Evolutionary conservation across 345 rosid genomes (phyloP).

Genomic region (Hypericum perforatum): DNA sequence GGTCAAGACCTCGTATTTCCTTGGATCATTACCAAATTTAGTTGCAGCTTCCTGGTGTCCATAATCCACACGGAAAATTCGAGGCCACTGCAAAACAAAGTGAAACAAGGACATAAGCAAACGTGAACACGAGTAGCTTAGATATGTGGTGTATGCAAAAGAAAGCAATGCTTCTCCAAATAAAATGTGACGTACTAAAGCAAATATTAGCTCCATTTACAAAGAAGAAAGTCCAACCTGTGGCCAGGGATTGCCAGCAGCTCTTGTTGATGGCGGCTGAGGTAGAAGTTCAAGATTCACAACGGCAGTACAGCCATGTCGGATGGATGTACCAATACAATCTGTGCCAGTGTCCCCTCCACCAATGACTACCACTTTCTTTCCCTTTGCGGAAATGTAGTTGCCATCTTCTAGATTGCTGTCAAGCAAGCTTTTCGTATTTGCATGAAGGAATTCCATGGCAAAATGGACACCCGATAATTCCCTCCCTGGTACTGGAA

Average conservation of each 20-base stretch:
- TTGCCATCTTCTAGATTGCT: conserved; percentile 71
- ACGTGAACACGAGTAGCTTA: conserved; percentile 1
- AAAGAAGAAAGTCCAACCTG: conserved; percentile 41
- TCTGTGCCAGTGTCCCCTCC: conserved; percentile 99
- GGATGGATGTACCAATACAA: conserved; percentile 93
- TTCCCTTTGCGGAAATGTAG: conserved; percentile 82
- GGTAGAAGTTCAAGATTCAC: conserved; percentile 93
- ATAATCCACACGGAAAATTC: conserved; percentile 80
- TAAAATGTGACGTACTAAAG: background rate
- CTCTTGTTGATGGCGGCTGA: conserved; percentile 74
- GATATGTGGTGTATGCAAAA: background rate
- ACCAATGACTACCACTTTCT: conserved; percentile 92
- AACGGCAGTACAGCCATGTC: conserved; percentile 75
- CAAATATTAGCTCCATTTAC: background rate
- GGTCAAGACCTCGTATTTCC: conserved; percentile 84
- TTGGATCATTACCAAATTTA: conserved; percentile 88
- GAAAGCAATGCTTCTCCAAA: background rate
- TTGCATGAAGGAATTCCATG: conserved; percentile 93
- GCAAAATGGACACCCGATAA: conserved; percentile 91
- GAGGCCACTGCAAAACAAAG: conserved; percentile 75
- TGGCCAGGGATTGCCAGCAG: conserved; percentile 99
- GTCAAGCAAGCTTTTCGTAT: conserved; percentile 97
- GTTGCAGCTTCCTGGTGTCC: conserved; percentile 91
- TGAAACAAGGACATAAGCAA: conserved; percentile 1
- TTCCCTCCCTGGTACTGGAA: conserved; percentile 86